Conservation (phyloP, 2,329 filamentous ascomycete species). For the Nothophaeocryptopus gaeumannii region DNA sequence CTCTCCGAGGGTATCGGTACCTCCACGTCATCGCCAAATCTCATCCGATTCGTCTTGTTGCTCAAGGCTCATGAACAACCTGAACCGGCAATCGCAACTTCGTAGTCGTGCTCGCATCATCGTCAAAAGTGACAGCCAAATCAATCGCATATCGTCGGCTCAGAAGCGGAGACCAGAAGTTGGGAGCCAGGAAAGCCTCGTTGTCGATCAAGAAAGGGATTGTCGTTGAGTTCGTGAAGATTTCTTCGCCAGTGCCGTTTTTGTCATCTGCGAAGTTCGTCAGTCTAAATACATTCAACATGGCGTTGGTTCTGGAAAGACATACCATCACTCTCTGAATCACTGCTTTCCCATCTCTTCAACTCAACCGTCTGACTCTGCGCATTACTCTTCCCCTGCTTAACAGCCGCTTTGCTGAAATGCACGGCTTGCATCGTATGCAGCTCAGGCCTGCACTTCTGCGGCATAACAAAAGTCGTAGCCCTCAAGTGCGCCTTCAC, state of each 20-base stretch:
- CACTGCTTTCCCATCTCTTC: conserved; percentile 8
- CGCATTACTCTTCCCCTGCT: conserved; percentile 2
- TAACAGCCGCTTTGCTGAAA: conserved; percentile 5
- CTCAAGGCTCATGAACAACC: conserved; percentile 4
- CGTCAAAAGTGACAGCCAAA: conserved; percentile 13
- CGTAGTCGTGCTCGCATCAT: conserved; percentile 7
- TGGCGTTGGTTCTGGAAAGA: neutral
- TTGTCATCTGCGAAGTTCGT: conserved; percentile 9
- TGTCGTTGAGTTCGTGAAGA: conserved; percentile 7
- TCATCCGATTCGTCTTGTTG: neutral
- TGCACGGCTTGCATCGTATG: conserved; percentile 3
- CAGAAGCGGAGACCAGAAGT: conserved; percentile 14
- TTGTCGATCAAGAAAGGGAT: conserved; percentile 9
- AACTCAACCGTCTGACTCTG: conserved; percentile 5
- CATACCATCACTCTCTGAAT: conserved; percentile 16
- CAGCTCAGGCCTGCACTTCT: neutral
- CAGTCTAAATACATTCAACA: neutral
- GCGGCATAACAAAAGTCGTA: conserved; percentile 14
- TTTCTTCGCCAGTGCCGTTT: conserved; percentile 4
- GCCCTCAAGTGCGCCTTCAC: conserved; percentile 13
- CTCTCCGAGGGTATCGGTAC: neutral
- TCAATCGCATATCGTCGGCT: conserved; percentile 15
- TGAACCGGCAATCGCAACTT: conserved; percentile 15
- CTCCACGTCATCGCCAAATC: neutral
- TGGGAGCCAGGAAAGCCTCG: neutral